Conservation (phyloP, 2,329 filamentous ascomycete species). For the Thielaviopsis populi region DNA sequence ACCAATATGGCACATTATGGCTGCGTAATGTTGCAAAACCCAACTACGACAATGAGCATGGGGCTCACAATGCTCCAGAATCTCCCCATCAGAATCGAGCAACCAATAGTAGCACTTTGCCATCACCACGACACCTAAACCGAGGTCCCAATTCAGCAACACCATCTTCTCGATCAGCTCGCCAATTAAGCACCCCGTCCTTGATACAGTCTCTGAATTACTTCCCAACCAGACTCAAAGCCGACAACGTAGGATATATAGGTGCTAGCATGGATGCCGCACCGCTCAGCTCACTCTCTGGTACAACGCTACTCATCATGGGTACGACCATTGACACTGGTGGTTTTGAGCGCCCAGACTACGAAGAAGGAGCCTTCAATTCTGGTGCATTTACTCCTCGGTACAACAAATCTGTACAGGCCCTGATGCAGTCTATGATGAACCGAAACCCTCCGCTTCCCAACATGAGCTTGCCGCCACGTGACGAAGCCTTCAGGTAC, state of each 20-base stretch:
- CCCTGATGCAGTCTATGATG: conserved; percentile 51
- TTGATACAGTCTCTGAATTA: conserved; percentile 23
- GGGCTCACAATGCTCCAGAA: neutral
- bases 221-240: conserved; percentile 36
- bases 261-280: conserved; percentile 37
- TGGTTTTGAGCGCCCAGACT: conserved; percentile 51
- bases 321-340: conserved; percentile 68
- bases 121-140: conserved; percentile 19
- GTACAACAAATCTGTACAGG: conserved; percentile 58
- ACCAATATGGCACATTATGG: neutral
- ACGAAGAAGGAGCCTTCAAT: conserved; percentile 35
- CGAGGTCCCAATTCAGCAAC: conserved; percentile 20
- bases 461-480: conserved; percentile 45
- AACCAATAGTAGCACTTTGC: neutral
- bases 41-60: neutral
- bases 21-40: neutral
- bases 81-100: neutral
- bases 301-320: conserved; percentile 61
- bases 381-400: conserved; percentile 25
- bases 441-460: conserved; percentile 42
- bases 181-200: conserved; percentile 14
- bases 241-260: conserved; percentile 49
- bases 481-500: conserved; percentile 50
- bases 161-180: conserved; percentile 15
- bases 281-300: conserved; percentile 57